Base-by-base conservation (phyloP, 2,329 filamentous ascomycete genomes). In the Scytalidium lignicola region DNA sequence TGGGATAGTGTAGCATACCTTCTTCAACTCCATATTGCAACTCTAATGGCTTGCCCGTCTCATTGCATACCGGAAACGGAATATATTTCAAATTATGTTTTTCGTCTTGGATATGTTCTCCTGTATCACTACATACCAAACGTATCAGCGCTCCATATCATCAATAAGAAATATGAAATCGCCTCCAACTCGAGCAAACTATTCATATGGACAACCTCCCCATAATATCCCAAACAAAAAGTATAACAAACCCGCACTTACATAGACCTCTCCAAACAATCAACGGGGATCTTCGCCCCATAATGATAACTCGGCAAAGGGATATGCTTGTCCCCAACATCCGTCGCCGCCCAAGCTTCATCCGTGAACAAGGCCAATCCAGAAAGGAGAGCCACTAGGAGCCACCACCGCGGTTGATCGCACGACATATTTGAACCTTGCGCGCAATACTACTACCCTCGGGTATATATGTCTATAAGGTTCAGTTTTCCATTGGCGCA, bases 11-110 rank as follows among this genome's bases (percentile, higher is more conserved):
- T n/a, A n/a, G n/a, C n/a, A n/a, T 57, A 60, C 61, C 61, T 49
- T 62, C 62, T 65, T 92, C 88, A 58, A 87, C 71, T 66, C 91
- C 91, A 72, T 96, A 97, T 67, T 82, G 79, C 66, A 99, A 85
- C 62, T 93, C 83, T 60, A 99, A 83, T 0, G 91, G 85, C 44
- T 80, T 78, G 41, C 76, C 76, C 12, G 93, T 97, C 70, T 97
- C 93, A 69, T 90, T 88, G 79, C 93, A 97, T 28, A 78, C 76
- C 20, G 88, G 88, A 69, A 97, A 97, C 37, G 92, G 90, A 41
- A 93, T 84, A 77, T 93, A 97, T 77, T 95, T 80, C 49, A 96
- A 82, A 67, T 95, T 86, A 63, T 93, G 85, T 55, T 84, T 76
- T 29, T 78, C 76, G 65, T 95, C 83, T 63, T 89, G 86, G 63